phyloP scores from a whole-genome alignment of 495 filamentous ascomycete genomes.

The Podospora pseudoanserina region DNA sequence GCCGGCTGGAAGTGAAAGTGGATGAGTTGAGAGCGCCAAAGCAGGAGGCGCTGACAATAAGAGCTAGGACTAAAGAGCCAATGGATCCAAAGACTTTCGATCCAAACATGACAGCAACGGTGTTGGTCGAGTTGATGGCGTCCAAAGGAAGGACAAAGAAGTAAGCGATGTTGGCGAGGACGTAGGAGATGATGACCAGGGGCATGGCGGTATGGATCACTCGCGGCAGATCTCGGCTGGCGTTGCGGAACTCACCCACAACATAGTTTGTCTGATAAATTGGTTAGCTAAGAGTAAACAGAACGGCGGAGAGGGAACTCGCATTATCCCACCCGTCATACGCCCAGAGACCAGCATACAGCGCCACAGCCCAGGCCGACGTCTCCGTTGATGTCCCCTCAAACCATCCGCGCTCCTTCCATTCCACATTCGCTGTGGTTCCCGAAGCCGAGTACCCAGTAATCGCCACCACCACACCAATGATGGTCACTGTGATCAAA shows the following conservation, averaged over 20 bases:
- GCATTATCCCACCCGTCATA: constrained; percentile 99
- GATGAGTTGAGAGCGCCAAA: constrained; percentile 91
- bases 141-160: constrained; percentile 87
- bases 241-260: constrained; percentile 90
- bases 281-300: background rate
- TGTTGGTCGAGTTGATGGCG: constrained; percentile 79
- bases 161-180: constrained; percentile 87
- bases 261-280: constrained; percentile 83
- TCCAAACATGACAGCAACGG: constrained; percentile 91
- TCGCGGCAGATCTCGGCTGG: constrained; percentile 81
- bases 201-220: constrained; percentile 98
- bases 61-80: constrained; percentile 79
- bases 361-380: constrained; percentile 81
- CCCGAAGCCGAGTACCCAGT: constrained; percentile 79
- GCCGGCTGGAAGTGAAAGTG: constrained; percentile 87
- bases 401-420: constrained; percentile 88
- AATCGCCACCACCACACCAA: constrained; percentile 81
- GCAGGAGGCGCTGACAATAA: constrained; percentile 83
- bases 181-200: constrained; percentile 82
- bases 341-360: constrained; percentile 96
- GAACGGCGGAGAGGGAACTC: constrained; percentile 34
- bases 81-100: constrained; percentile 80
- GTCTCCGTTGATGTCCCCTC: constrained; percentile 75
- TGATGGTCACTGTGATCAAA: constrained; percentile 79
- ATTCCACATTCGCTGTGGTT: constrained; percentile 67